phyloP scores from a whole-genome alignment of 495 filamentous ascomycete genomes.

The Penicillium cosmopolitanum region DNA sequence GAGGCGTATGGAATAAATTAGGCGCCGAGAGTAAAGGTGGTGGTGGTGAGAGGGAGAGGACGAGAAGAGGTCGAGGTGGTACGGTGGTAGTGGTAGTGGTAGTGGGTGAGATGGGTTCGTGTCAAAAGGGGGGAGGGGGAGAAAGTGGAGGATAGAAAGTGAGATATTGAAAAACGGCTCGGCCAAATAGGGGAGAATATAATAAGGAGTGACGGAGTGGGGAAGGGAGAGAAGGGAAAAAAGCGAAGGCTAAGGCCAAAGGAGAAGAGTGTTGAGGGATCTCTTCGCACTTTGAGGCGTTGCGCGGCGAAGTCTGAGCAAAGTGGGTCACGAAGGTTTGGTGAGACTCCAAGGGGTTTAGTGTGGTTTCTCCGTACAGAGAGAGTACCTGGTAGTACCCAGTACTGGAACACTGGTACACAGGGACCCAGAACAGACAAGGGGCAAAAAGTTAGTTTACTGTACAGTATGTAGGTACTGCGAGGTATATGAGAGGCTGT shows the following conservation, averaged over 20 bases:
- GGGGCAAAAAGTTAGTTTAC: constrained; percentile 6
- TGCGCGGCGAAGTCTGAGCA: too few species aligned
- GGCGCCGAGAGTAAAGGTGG: too few species aligned
- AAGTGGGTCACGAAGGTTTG: too few species aligned
- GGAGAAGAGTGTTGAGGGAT: constrained; percentile 17
- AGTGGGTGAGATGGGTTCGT: neutral
- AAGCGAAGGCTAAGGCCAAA: constrained; percentile 17
- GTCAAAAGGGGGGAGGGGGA: neutral
- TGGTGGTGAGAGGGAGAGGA: too few species aligned
- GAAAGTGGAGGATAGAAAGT: constrained; percentile 3
- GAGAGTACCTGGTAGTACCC: too few species aligned
- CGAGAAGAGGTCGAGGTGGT: neutral
- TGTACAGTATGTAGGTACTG: too few species aligned
- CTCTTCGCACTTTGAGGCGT: too few species aligned
- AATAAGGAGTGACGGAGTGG: constrained; percentile 37
- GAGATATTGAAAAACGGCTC: constrained; percentile 3
- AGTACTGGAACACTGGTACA: too few species aligned
- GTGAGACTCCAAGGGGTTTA: too few species aligned
- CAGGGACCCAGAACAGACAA: neutral
- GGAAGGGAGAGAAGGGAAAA: constrained; percentile 6
- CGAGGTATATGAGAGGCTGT: constrained; percentile 9
- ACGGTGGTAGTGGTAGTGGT: neutral
- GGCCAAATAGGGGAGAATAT: constrained; percentile 17
- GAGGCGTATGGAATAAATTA: too few species aligned
- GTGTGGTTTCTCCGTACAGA: too few species aligned